Conservation (phyloP, 331 rosid species). For the Dryas integrifolia region DNA sequence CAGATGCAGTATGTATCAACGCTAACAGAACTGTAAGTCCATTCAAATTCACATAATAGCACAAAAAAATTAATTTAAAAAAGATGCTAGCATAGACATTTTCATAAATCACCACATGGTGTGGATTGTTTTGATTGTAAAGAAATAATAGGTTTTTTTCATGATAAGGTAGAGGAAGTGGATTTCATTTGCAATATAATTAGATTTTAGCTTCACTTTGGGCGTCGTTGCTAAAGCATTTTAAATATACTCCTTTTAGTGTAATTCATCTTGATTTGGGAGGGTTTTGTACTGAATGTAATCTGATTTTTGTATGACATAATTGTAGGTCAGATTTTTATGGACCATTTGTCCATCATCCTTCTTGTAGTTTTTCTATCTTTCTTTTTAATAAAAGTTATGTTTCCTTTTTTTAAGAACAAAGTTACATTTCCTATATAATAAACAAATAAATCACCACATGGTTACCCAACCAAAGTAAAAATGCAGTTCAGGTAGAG, state of each 20-base stretch:
- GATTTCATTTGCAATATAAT: not conserved
- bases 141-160: not conserved
- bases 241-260: not conserved
- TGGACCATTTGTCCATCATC: not conserved
- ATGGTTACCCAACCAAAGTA: not conserved
- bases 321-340: not conserved
- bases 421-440: no score
- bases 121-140: no score
- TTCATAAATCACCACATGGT: not conserved
- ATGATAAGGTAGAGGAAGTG: not conserved
- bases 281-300: not conserved
- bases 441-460: not conserved
- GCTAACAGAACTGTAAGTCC: not conserved
- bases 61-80: not conserved
- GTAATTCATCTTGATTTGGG: not conserved
- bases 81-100: not conserved
- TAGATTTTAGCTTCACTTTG: not conserved
- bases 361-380: not conserved
- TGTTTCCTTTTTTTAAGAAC: not conserved
- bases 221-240: not conserved
- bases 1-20: no score
- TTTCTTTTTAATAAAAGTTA: not conserved
- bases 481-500: no score
- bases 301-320: constrained; percentile 5
- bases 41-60: not conserved